Percentiles rank a stretch among this genome's conserved stretches.
Conservation (phyloP, 139 green algal genomes). For the Picochlorum sp. region DNA sequence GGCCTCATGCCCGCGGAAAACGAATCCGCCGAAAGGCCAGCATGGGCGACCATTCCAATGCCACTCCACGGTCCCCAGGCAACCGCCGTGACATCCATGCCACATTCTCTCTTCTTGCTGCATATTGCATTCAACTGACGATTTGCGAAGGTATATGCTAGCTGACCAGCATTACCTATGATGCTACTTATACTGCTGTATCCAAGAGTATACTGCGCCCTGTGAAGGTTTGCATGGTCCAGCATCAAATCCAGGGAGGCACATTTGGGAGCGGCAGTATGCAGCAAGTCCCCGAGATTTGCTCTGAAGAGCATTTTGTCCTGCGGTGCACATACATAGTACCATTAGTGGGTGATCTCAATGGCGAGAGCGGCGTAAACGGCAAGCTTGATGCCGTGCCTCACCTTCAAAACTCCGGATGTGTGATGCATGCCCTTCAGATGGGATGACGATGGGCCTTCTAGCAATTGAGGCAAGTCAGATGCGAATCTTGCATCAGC, state of each 20-base stretch:
- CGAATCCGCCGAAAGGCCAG: slow-evolving; percentile 7
- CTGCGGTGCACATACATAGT: too few species aligned
- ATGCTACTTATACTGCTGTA: slow-evolving; percentile 45
- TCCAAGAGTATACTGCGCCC: slow-evolving; percentile 1
- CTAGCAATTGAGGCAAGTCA: background rate
- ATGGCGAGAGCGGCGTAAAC: too few species aligned
- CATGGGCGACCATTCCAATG: slow-evolving; percentile 66
- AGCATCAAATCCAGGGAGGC: too few species aligned
- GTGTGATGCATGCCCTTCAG: background rate
- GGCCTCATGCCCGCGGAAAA: background rate
- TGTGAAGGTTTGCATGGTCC: too few species aligned
- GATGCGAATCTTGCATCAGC: background rate
- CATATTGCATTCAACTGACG: slow-evolving; percentile 10
- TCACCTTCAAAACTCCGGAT: background rate
- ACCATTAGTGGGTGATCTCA: too few species aligned
- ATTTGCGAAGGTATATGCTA: slow-evolving; percentile 48
- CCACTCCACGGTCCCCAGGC: slow-evolving; percentile 39
- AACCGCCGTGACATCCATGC: slow-evolving; percentile 3
- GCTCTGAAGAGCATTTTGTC: too few species aligned
- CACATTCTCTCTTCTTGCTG: background rate
- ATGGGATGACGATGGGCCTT: background rate
- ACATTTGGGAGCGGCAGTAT: too few species aligned
- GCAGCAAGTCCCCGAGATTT: too few species aligned
- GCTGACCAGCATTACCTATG: slow-evolving; percentile 36
- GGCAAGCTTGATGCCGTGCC: background rate